Conservation (phyloP, 1,139 yeast genomes). For the Pichia sp. region DNA sequence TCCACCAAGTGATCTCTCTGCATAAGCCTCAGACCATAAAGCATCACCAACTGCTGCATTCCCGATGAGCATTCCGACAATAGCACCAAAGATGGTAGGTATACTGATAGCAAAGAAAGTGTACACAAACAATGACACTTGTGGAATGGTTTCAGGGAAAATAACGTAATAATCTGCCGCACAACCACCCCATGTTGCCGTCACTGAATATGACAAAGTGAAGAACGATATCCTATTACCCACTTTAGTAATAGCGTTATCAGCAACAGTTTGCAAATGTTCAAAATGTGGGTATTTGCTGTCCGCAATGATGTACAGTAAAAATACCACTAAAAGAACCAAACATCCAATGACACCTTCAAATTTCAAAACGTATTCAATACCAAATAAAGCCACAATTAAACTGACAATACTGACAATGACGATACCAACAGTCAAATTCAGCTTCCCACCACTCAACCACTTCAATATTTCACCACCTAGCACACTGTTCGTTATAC, state of each 20-base stretch:
- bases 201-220: conserved; percentile 68
- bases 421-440: conserved; percentile 66
- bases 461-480: conserved; percentile 77
- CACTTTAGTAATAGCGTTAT: conserved; percentile 31
- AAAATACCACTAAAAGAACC: conserved; percentile 57
- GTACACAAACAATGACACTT: conserved; percentile 45
- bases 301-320: conserved; percentile 64
- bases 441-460: conserved; percentile 54
- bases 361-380: conserved; percentile 57
- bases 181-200: conserved; percentile 87
- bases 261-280: conserved; percentile 33
- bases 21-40: conserved; percentile 57
- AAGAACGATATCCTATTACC: conserved; percentile 75
- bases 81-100: conserved; percentile 76
- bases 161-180: conserved; percentile 81
- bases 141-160: conserved; percentile 69
- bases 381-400: conserved; percentile 68
- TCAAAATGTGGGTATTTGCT: conserved; percentile 38
- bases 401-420: conserved; percentile 61
- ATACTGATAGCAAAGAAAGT: conserved; percentile 64
- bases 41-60: conserved; percentile 52
- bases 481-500: conserved; percentile 73
- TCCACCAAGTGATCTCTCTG: conserved; percentile 68
- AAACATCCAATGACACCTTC: conserved; percentile 68
- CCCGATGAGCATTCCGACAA: conserved; percentile 65